Base-by-base conservation (phyloP, 495 filamentous ascomycete species). In the Pyrenopolyporus hunteri region DNA sequence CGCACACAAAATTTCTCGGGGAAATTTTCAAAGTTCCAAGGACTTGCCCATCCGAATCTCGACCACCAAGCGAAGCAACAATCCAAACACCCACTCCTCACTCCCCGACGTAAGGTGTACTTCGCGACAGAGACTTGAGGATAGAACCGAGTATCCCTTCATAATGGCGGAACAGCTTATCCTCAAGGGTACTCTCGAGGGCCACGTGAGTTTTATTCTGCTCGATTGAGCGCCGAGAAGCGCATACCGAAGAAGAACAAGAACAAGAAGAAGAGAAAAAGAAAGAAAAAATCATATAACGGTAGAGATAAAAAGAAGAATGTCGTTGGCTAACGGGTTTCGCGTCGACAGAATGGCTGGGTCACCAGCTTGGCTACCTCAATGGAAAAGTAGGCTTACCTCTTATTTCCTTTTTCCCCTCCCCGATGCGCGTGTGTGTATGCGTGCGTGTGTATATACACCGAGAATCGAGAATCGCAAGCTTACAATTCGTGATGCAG, bases 101-200 rank as follows among this genome's bases (percentile, higher is more conserved):
- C 59, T 56, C 60, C 57, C 35, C 19, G 35, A 42, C 25, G n/a
- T 42, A 51, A 66, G 54, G 58, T 51, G 36, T 64, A 64, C 62
- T 66, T 66, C 68, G 57, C 51, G 54, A 63, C 42, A 57, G 26
- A 66, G n/a, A n/a, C n/a, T n/a, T n/a, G n/a, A n/a, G n/a, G n/a
- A n/a, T n/a, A n/a, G 33, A 68, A 59, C 36, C 50, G 65, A 68
- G 68, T 66, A 64, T 63, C 52, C 68, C 61, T 68, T 66, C 60
- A 56, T 13, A 46, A 96, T 95, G 90, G 86, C 89, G 81, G 93
- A 97, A 85, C 90, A 95, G 85, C 84, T 97, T 76, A 91, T 95
- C 82, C 90, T 96, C 80, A 91, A 92, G 81, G 93, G 93, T 76
- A 93, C 90, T 83, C 92, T 97, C 76, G 93, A 93, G 87, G 93